phyloP scores from a whole-genome alignment of 2,329 filamentous ascomycete species.

The Ascosphaera pollenicola region DNA sequence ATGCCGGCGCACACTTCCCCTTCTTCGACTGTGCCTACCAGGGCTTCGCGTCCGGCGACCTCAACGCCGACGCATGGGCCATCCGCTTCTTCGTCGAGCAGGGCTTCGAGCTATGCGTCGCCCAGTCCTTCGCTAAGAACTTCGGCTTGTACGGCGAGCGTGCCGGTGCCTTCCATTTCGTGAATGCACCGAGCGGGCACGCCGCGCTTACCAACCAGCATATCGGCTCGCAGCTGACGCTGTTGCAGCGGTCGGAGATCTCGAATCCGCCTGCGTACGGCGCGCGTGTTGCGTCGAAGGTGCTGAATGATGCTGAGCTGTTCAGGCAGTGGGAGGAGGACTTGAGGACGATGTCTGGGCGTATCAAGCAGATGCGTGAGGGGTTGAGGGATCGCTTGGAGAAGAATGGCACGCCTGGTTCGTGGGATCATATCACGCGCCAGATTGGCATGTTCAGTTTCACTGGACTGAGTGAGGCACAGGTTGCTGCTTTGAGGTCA shows the following conservation, averaged over 20 bases:
- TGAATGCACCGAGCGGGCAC: slow-evolving; percentile 49
- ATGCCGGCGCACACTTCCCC: slow-evolving; percentile 66
- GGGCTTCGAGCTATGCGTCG: slow-evolving; percentile 50
- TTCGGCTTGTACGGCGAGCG: slow-evolving; percentile 87
- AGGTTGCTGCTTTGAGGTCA: slow-evolving; percentile 24
- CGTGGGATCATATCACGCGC: slow-evolving; percentile 92
- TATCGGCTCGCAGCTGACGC: slow-evolving; percentile 71
- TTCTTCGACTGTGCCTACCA: slow-evolving; percentile 99
- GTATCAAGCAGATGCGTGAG: slow-evolving; percentile 81
- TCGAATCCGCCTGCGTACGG: slow-evolving; percentile 92
- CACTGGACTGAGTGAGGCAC: slow-evolving; percentile 27
- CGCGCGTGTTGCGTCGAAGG: slow-evolving; percentile 61
- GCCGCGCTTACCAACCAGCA: slow-evolving; percentile 37
- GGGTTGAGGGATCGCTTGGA: slow-evolving; percentile 61
- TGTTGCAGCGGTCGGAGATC: slow-evolving; percentile 92
- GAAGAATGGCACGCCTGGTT: slow-evolving; percentile 63
- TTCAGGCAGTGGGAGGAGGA: slow-evolving; percentile 89
- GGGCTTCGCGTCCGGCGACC: slow-evolving; percentile 83
- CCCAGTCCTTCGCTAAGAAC: slow-evolving; percentile 40
- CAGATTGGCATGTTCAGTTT: slow-evolving; percentile 99
- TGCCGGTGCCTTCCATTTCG: slow-evolving; percentile 87
- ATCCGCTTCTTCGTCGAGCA: slow-evolving; percentile 85
- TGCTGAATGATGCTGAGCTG: slow-evolving; percentile 62
- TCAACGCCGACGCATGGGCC: slow-evolving; percentile 69
- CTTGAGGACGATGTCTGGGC: slow-evolving; percentile 77